Conservation (phyloP, 1,139 yeast species). For the Candida tropicalis region DNA sequence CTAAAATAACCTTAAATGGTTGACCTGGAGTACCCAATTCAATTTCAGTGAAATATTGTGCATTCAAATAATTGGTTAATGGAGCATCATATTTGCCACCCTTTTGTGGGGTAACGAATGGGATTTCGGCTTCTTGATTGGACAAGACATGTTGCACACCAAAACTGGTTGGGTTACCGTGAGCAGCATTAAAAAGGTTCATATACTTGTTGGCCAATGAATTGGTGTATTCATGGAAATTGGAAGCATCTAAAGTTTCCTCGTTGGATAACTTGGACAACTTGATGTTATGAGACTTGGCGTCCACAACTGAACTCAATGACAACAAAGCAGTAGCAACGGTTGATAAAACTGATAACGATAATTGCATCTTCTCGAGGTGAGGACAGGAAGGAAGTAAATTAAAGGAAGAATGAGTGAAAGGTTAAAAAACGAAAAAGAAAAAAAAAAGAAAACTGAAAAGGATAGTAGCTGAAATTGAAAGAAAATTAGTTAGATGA, state of each 20-base stretch:
- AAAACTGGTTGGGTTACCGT: slow-evolving; percentile 26
- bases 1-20: slow-evolving; percentile 84
- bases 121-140: slow-evolving; percentile 39
- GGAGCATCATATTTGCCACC: slow-evolving; percentile 66
- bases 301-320: slow-evolving; percentile 46
- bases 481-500: background rate
- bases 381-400: background rate
- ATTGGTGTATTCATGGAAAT: slow-evolving; percentile 64
- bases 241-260: slow-evolving; percentile 60
- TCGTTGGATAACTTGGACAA: slow-evolving; percentile 65
- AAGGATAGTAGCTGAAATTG: background rate
- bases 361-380: slow-evolving; percentile 30
- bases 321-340: slow-evolving; percentile 57
- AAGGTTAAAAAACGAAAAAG: background rate
- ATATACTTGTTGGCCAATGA: slow-evolving; percentile 78
- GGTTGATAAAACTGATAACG: slow-evolving; percentile 37
- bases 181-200: slow-evolving; percentile 49
- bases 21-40: slow-evolving; percentile 92
- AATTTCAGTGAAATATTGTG: slow-evolving; percentile 92
- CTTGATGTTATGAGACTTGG: slow-evolving; percentile 63
- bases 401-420: background rate
- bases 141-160: slow-evolving; percentile 18
- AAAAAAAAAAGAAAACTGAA: background rate
- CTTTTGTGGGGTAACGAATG: slow-evolving; percentile 36
- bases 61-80: slow-evolving; percentile 87